A percentile compares a stretch with the other conserved stretches of the same genome.
These are phyloP conservation scores for Haplosporangium sp. DNA, from an alignment of 371 early-diverging fungal species.

Conservation along the genomic window DNA sequence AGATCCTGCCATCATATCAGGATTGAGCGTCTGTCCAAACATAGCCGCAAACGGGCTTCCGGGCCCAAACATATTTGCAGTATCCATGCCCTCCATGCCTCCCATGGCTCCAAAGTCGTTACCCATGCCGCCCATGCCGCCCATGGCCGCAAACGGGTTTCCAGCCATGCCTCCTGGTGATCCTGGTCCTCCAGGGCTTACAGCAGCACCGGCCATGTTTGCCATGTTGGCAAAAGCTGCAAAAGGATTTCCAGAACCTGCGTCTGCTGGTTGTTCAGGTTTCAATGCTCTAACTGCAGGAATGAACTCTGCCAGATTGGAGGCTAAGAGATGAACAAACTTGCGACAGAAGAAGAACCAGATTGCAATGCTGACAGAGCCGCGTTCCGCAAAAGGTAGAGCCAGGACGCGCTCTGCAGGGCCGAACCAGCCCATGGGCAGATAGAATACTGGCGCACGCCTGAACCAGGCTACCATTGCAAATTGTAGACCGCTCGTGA, in stretches of 20 bases:
- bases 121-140: conserved; percentile 23
- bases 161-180: conserved; percentile 34
- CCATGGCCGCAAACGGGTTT: conserved; percentile 36
- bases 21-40: conserved; percentile 45
- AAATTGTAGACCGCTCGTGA: conserved; percentile 79
- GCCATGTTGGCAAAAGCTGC: conserved; percentile 53
- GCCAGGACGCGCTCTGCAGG: conserved; percentile 77
- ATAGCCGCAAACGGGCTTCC: conserved; percentile 50
- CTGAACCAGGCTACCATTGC: conserved; percentile 76
- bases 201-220: conserved; percentile 43
- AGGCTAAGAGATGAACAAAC: conserved; percentile 57
- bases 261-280: conserved; percentile 27
- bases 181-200: conserved; percentile 17
- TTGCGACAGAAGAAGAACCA: conserved; percentile 81
- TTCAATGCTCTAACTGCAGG: conserved; percentile 35
- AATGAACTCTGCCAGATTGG: conserved; percentile 46
- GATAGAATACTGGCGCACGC: conserved; percentile 80
- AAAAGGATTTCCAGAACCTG: conserved; percentile 25
- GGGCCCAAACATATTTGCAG: conserved; percentile 43
- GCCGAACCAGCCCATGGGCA: conserved; percentile 88
- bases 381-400: conserved; percentile 85
- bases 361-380: conserved; percentile 76
- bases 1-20: conserved; percentile 24
- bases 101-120: conserved; percentile 28
- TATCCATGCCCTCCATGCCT: conserved; percentile 40